Base-by-base conservation (phyloP, 2,329 filamentous ascomycete genomes). In the Phoma sp. region DNA sequence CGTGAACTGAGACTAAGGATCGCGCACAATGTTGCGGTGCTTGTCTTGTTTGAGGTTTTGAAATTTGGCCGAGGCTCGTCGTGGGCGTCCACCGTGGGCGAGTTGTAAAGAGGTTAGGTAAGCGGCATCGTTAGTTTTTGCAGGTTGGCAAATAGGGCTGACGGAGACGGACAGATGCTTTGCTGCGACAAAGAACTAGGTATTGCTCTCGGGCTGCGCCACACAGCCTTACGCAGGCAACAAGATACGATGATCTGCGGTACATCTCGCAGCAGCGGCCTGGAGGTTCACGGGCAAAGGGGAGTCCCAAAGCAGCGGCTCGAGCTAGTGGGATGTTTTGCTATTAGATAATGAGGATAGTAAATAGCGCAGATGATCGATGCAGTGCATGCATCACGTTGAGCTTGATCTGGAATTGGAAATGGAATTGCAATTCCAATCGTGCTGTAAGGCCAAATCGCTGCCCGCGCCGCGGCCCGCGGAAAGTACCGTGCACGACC, bases 41-140 rank as follows among this genome's bases (percentile, higher is more conserved):
- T 60, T 55, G 55, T 51, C 55, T 45, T 48, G 57, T 48, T 39
- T 51, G 54, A 51, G 54, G 51, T 51, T 43, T 59, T n/a, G 45
- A 66, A 51, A 67, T 70, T 67, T 61, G 58, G 56, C 66, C 67
- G 66, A 67, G 67, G 55, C 57, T 59, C 43, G 39, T 59, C 43
- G 39, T 55, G 43, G 41, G 36, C 29, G 24, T 25, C 9, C 36
- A 41, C 37, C 40, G 47, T 50, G 46, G 56, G 49, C 43, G 35
- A 50, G 41, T 15, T 55, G 58, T 51, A 56, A 52, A 43, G 25
- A 51, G 53, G 59, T 49, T 62, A 55, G 55, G 33, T 38, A 56
- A 49, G 55, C 63, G 60, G 52, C 6, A 24, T 45, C 31, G 13
- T 32, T 41, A 17, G 37, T 41, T 44, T 55, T 33, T 45, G 41